phyloP scores from a whole-genome alignment of 352 stramenopile species.

The Elongisporangium undulatum region DNA sequence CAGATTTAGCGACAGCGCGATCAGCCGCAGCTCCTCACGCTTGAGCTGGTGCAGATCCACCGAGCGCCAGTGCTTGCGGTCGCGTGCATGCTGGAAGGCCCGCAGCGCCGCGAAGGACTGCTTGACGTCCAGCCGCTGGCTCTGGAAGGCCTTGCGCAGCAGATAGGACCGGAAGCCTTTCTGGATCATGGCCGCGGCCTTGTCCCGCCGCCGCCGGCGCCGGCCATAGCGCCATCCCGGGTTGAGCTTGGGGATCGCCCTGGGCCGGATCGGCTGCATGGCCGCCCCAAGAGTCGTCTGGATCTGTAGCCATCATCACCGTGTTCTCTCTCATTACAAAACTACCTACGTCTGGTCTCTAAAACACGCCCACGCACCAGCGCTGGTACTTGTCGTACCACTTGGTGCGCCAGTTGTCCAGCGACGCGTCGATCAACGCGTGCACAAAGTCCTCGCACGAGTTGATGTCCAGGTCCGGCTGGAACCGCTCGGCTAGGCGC shows the following conservation, averaged over 20 bases:
- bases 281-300: conserved; percentile 3
- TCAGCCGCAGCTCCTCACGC: conserved; percentile 53
- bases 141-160: conserved; percentile 50
- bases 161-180: conserved; percentile 54
- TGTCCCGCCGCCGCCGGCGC: conserved; percentile 30
- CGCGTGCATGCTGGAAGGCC: conserved; percentile 46
- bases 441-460: conserved; percentile 95
- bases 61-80: conserved; percentile 44
- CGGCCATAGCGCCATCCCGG: conserved; percentile 43
- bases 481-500: conserved; percentile 90
- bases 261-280: conserved; percentile 27
- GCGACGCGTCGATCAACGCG: conserved; percentile 92
- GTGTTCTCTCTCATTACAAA: neutral
- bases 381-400: conserved; percentile 97
- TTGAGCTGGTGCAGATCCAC: conserved; percentile 58
- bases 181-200: conserved; percentile 72
- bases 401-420: conserved; percentile 96
- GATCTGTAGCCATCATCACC: neutral
- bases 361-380: conserved; percentile 90
- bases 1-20: conserved; percentile 61
- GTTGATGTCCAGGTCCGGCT: conserved; percentile 92
- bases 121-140: conserved; percentile 28
- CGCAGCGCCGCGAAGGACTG: conserved; percentile 48
- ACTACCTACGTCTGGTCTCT: conserved; percentile 5
- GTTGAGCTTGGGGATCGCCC: conserved; percentile 46